phyloP scores from a whole-genome alignment of 2,329 filamentous ascomycete genomes.

The Phaeoacremonium minimum region DNA sequence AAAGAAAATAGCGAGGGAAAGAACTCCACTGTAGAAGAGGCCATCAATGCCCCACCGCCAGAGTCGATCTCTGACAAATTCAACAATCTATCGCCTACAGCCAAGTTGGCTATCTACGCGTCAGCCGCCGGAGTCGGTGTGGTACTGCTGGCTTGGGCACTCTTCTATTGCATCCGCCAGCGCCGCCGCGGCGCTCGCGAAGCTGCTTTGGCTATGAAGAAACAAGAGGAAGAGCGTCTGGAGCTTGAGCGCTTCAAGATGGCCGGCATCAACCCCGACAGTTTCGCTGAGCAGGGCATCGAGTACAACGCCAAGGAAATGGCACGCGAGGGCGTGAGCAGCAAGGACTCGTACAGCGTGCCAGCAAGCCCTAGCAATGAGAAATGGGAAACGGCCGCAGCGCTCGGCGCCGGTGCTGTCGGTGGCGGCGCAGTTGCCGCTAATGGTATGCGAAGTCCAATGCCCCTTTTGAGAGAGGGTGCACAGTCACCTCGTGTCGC shows the following conservation, averaged over 20 bases:
- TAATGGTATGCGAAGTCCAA: constrained; percentile 14
- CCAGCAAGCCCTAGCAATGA: constrained; percentile 21
- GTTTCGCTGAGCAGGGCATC: constrained; percentile 27
- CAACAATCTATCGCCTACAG: constrained; percentile 39
- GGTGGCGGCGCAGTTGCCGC: constrained; percentile 13
- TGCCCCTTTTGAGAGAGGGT: constrained; percentile 20
- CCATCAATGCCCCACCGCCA: constrained; percentile 33
- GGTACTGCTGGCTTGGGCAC: constrained; percentile 31
- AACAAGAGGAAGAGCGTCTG: constrained; percentile 40
- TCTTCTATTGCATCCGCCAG: constrained; percentile 53
- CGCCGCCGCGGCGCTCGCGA: constrained; percentile 47
- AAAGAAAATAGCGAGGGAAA: constrained; percentile 31
- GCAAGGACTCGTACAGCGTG: constrained; percentile 24
- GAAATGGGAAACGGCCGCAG: constrained; percentile 19
- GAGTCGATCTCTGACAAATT: constrained; percentile 49
- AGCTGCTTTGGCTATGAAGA: constrained; percentile 38
- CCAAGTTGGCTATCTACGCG: constrained; percentile 51
- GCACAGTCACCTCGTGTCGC: constrained; percentile 14
- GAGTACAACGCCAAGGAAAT: constrained; percentile 32
- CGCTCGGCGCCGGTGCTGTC: constrained; percentile 9
- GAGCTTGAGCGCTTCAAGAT: constrained; percentile 47
- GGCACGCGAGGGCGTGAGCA: constrained; percentile 20
- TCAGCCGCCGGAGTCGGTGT: constrained; percentile 39
- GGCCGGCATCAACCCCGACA: constrained; percentile 43
- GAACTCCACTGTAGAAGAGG: constrained; percentile 50